A percentile compares a stretch with the other conserved stretches of the same genome.
Conservation (phyloP, 176 grass and related monocot genomes). For the Lolium rigidum region DNA sequence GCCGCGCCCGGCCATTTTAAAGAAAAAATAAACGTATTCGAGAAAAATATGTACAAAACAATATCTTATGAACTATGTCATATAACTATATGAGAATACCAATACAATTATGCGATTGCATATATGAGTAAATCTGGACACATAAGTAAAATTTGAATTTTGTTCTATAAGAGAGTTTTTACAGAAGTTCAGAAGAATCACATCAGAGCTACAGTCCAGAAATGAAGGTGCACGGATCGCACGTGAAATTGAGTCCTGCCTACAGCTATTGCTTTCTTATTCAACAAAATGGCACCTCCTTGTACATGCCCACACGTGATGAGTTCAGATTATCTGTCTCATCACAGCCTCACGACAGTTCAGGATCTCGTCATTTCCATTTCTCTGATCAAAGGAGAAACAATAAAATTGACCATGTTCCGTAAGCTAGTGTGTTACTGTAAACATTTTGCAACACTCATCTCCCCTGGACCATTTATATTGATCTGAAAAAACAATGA, state of each 20-base stretch:
- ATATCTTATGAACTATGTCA: too few species aligned
- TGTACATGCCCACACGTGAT: neutral
- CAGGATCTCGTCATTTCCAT: neutral
- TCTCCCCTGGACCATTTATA: slow-evolving; percentile 69
- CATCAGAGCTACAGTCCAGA: too few species aligned
- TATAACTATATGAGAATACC: too few species aligned
- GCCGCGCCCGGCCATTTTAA: too few species aligned
- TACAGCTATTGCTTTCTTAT: neutral
- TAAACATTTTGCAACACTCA: slow-evolving; percentile 79
- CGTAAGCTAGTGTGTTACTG: slow-evolving; percentile 55
- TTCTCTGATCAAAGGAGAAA: neutral
- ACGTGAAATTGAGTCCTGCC: neutral
- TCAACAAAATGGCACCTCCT: neutral
- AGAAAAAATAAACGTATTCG: too few species aligned
- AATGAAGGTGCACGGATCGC: neutral
- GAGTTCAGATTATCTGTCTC: neutral
- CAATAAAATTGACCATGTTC: too few species aligned
- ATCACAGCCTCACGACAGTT: neutral
- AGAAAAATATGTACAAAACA: too few species aligned
- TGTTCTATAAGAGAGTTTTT: too few species aligned
- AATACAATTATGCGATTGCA: too few species aligned
- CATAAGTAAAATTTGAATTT: too few species aligned
- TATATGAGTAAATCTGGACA: too few species aligned
- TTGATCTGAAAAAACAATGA: slow-evolving; percentile 61
- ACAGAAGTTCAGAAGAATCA: too few species aligned